These are phyloP conservation scores for Pseudogymnoascus sp. DNA, from an alignment of 2,329 filamentous ascomycete species.

Conservation along the genomic window DNA sequence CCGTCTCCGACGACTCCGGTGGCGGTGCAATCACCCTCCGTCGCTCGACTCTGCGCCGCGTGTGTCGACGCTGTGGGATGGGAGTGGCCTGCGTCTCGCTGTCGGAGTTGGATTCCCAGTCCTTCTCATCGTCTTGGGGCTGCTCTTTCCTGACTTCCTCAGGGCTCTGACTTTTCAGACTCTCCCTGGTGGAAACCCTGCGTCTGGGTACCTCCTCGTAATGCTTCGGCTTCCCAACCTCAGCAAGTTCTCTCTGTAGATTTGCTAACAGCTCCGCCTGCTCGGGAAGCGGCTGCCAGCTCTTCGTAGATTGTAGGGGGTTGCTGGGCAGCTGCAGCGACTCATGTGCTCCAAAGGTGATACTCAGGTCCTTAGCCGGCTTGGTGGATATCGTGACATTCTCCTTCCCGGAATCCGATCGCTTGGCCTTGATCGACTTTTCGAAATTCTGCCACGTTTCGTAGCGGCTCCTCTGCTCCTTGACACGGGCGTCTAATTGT, in stretches of 20 bases:
- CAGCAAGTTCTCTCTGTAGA: slow-evolving; percentile 24
- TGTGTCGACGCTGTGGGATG: not conserved
- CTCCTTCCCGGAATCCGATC: slow-evolving; percentile 19
- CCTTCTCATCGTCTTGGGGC: not conserved
- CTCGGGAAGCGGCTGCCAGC: slow-evolving; percentile 23
- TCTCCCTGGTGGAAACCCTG: not conserved
- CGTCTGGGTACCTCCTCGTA: not conserved
- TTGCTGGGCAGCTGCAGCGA: slow-evolving; percentile 28
- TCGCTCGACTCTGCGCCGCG: not conserved
- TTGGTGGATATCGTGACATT: slow-evolving; percentile 13
- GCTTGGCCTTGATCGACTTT: slow-evolving; percentile 28
- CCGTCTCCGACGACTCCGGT: not conserved
- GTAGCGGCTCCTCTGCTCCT: slow-evolving; percentile 59
- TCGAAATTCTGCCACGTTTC: slow-evolving; percentile 68
- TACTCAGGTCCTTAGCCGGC: slow-evolving; percentile 36
- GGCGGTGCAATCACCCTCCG: not conserved
- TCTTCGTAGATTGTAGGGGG: slow-evolving; percentile 14
- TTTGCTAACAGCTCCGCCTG: slow-evolving; percentile 26
- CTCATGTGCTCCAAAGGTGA: slow-evolving; percentile 49
- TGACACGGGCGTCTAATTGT: slow-evolving; percentile 63
- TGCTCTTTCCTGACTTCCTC: not conserved
- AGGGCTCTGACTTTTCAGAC: not conserved
- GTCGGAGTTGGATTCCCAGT: not conserved
- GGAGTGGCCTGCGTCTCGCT: not conserved
- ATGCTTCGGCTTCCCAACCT: slow-evolving; percentile 22